Base-by-base conservation (phyloP, 345 rosid species). In the Ricinus communis region DNA sequence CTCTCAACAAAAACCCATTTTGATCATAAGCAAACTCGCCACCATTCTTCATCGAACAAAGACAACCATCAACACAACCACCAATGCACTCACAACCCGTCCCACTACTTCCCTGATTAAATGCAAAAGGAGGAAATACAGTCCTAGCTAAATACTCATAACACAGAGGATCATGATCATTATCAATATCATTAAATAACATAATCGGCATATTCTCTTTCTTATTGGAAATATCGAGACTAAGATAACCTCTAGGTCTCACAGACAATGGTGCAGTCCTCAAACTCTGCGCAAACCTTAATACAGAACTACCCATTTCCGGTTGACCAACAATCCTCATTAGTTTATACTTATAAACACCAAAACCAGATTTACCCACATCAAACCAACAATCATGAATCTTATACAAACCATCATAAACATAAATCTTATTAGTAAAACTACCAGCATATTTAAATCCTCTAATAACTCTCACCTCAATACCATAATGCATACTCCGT, bases 301-400 rank as follows among this genome's bases (percentile, higher is more conserved):
- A 25, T 27, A 82, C 68, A 0, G 88, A 62, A 66, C 91, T 89
- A 52, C 99, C 98, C 99, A 95, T 95, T 81, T 82, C 88, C 0
- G 84, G 75, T 59, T 95, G 98, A 47, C 98, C 98, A 15, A 80
- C 87, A 3, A 95, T 92, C 75, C 99, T 90, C 75, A 74, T 51
- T 16, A 95, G 73, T 79, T 73, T 85, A 79, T 66, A 95, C 80
- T 92, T 95, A 41, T 77, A 92, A 73, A 95, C 97, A 53, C 96
- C 97, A 8, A 90, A 95, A 45, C 99, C 98, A 4, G 99, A 88
- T 65, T 85, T 93, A 11, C 99, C 98, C 31, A 88, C 84, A 79
- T 91, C 98, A 46, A 87, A 89, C 98, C 98, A 95, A 31, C 88
- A 90, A 53, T 95, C 91, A 69, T 59, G 77, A 80, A 95, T 89